These are phyloP conservation scores for Aureobasidium sp. DNA, from an alignment of 2,329 filamentous ascomycete genomes.

Conservation along the genomic window DNA sequence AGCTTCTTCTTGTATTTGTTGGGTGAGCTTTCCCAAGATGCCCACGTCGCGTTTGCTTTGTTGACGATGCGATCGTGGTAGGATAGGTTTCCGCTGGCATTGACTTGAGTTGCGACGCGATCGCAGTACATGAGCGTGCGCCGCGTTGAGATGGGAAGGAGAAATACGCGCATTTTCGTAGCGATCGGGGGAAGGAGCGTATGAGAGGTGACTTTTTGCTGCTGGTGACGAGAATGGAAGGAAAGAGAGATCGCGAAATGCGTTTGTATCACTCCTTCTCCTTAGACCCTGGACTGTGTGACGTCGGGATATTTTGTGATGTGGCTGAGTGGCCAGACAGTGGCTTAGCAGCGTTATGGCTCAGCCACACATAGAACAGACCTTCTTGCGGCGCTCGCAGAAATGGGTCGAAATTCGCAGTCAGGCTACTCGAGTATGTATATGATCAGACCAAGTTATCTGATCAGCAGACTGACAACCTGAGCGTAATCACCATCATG, in stretches of 20 bases:
- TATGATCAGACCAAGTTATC: neutral
- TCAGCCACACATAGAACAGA: neutral
- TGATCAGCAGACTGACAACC: too few species aligned
- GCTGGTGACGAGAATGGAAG: neutral
- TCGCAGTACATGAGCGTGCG: conserved; percentile 95
- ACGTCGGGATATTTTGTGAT: neutral
- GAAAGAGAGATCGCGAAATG: neutral
- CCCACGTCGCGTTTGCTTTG: conserved; percentile 82
- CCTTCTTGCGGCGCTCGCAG: neutral
- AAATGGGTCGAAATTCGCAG: neutral
- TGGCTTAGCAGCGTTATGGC: neutral
- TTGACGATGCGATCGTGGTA: conserved; percentile 74
- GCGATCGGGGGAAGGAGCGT: neutral
- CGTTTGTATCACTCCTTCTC: neutral
- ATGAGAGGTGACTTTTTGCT: neutral
- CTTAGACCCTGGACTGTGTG: neutral
- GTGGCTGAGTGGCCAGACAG: neutral
- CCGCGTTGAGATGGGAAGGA: conserved; percentile 92
- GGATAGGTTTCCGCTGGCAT: conserved; percentile 52
- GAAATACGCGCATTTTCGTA: conserved; percentile 83
- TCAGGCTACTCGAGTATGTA: too few species aligned
- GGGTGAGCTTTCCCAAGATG: conserved; percentile 82
- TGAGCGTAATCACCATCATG: too few species aligned
- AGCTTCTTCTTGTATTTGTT: conserved; percentile 85
- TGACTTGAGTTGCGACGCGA: conserved; percentile 54